These are phyloP conservation scores for Metschnikowia proteae DNA, from an alignment of 805 yeast genomes.

Conservation along the genomic window DNA sequence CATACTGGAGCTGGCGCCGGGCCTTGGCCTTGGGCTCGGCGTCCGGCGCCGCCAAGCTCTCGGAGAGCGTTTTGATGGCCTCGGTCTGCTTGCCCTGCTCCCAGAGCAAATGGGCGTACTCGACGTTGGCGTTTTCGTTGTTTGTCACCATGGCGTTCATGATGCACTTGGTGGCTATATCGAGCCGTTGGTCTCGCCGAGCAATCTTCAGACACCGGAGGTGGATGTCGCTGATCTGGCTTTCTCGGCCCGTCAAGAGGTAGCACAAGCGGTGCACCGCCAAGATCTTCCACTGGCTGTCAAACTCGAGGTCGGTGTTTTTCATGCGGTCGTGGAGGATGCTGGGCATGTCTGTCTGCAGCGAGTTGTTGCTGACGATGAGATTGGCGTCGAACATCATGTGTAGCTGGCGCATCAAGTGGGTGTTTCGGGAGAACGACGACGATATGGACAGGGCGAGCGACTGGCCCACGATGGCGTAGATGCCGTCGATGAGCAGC, in stretches of 20 bases:
- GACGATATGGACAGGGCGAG: conserved; percentile 41
- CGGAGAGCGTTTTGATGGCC: conserved; percentile 65
- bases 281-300: conserved; percentile 55
- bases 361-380: conserved; percentile 17
- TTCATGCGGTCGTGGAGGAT: conserved; percentile 27
- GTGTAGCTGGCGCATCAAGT: conserved; percentile 37
- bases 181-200: conserved; percentile 63
- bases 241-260: conserved; percentile 23
- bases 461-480: conserved; percentile 56
- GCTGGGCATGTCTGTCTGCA: conserved; percentile 16
- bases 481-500: conserved; percentile 47
- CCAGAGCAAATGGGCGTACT: conserved; percentile 83
- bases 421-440: conserved; percentile 34
- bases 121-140: conserved; percentile 54
- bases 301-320: conserved; percentile 45
- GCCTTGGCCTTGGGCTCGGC: conserved; percentile 23
- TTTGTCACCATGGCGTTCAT: conserved; percentile 52
- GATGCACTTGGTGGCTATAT: conserved; percentile 66
- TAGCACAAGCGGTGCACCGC: conserved; percentile 54
- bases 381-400: conserved; percentile 31
- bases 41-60: conserved; percentile 27
- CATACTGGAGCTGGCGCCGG: conserved; percentile 65
- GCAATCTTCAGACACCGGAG: conserved; percentile 61
- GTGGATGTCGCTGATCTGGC: conserved; percentile 47
- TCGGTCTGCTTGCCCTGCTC: conserved; percentile 82